Evolutionary conservation across 2,329 filamentous ascomycete genomes (phyloP).

Genomic region (Alternaria tenuissima): DNA sequence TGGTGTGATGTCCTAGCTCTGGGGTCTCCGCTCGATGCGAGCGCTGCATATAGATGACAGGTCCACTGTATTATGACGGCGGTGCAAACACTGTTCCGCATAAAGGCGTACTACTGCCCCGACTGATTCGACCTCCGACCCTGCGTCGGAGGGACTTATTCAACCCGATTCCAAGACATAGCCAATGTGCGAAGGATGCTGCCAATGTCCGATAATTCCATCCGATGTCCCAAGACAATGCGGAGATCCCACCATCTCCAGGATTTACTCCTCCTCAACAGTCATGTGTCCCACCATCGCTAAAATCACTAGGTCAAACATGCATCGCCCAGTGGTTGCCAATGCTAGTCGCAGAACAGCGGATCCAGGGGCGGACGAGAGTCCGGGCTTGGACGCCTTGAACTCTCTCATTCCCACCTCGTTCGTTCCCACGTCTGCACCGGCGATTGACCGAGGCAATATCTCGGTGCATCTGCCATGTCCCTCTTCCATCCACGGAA

Average conservation of each 20-base stretch:
- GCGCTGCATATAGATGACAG: neutral
- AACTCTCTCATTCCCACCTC: neutral
- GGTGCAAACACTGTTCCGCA: slow-evolving; percentile 1
- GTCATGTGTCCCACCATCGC: slow-evolving; percentile 17
- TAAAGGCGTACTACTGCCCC: neutral
- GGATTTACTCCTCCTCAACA: slow-evolving; percentile 4
- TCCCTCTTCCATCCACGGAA: neutral
- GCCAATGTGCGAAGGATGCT: slow-evolving; percentile 5
- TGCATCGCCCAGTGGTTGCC: neutral
- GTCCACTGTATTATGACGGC: neutral
- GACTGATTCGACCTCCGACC: slow-evolving; percentile 2
- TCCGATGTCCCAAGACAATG: slow-evolving; percentile 2
- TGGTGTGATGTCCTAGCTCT: slow-evolving; percentile 3
- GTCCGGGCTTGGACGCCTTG: slow-evolving; percentile 1
- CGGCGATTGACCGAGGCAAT: neutral
- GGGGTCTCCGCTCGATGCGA: slow-evolving; percentile 4
- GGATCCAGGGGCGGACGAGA: neutral
- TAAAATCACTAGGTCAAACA: neutral
- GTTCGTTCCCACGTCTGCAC: neutral
- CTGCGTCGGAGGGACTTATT: slow-evolving; percentile 2
- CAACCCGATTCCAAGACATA: slow-evolving; percentile 6
- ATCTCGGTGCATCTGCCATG: neutral
- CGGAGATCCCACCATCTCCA: slow-evolving; percentile 14
- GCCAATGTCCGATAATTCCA: slow-evolving; percentile 13
- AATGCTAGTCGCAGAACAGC: slow-evolving; percentile 5